A percentile compares a stretch with the other conserved stretches of the same genome.
Conservation (phyloP, 129 eudicot genomes). For the Saussurea involucrata region DNA sequence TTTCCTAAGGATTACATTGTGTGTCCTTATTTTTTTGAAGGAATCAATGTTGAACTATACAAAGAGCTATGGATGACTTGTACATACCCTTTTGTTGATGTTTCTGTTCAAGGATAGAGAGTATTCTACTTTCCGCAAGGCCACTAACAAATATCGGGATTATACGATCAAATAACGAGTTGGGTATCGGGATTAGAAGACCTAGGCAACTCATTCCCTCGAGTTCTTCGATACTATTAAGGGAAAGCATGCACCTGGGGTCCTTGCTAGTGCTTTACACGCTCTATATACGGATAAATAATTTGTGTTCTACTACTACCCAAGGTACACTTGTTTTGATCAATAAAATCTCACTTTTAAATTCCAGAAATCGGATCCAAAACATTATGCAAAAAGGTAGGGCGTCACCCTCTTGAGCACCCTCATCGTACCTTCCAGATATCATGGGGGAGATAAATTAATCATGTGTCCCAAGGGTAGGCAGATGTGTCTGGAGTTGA, state of each 20-base stretch:
- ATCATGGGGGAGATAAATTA: background rate
- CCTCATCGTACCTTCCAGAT: no score
- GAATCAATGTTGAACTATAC: constrained; percentile 40
- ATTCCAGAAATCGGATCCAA: background rate
- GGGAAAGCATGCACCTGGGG: constrained; percentile 62
- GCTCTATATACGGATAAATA: constrained; percentile 49
- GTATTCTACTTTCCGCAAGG: constrained; percentile 75
- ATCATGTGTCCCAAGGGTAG: background rate
- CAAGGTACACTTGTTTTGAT: constrained; percentile 32
- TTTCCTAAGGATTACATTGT: background rate
- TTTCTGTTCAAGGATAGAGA: constrained; percentile 46
- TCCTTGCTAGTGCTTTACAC: constrained; percentile 71
- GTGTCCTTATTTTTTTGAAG: background rate
- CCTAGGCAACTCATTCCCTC: constrained; percentile 40
- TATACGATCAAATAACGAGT: constrained; percentile 52
- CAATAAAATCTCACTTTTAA: background rate
- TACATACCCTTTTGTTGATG: constrained; percentile 73
- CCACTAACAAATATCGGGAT: constrained; percentile 68
- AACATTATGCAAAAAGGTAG: background rate
- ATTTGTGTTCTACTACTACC: constrained; percentile 63
- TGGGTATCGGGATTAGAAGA: constrained; percentile 61
- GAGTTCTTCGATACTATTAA: constrained; percentile 42
- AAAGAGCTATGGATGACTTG: constrained; percentile 75
- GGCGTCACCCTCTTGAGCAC: no score
- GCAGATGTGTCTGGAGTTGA: background rate